A percentile compares a stretch with the other conserved stretches of the same genome.
Evolutionary conservation across 768 basidiomycete genomes (phyloP).

Genomic region (Lactarius evosmus): DNA sequence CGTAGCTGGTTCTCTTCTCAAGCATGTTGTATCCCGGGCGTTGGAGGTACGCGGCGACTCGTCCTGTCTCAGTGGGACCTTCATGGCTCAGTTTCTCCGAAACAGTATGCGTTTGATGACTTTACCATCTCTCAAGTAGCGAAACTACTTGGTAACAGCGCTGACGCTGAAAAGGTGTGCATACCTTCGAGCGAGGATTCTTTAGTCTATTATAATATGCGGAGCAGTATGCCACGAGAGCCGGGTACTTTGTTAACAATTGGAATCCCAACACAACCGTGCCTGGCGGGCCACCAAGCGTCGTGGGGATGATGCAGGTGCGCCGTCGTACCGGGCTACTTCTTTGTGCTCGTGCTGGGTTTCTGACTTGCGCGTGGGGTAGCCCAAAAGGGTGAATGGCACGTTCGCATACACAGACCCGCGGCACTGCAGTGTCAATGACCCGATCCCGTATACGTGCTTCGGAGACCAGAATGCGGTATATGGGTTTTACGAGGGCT

Average conservation of each 20-base stretch:
- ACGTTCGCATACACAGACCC: conserved; percentile 64
- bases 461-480: conserved; percentile 52
- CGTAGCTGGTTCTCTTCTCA: conserved; percentile 54
- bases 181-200: not conserved
- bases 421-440: conserved; percentile 61
- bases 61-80: not conserved
- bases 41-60: conserved; percentile 45
- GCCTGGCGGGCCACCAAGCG: conserved; percentile 42
- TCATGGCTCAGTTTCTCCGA: not conserved
- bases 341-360: not conserved
- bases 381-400: conserved; percentile 56
- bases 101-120: conserved; percentile 59
- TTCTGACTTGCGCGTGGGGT: not conserved
- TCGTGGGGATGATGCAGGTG: conserved; percentile 63
- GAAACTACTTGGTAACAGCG: conserved; percentile 47
- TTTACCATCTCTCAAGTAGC: conserved; percentile 65
- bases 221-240: conserved; percentile 49
- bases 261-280: conserved; percentile 58
- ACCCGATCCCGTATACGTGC: conserved; percentile 54
- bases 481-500: conserved; percentile 66
- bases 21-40: conserved; percentile 55
- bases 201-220: not conserved
- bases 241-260: conserved; percentile 54
- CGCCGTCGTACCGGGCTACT: not conserved
- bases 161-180: conserved; percentile 50